phyloP scores from a whole-genome alignment of 2,329 filamentous ascomycete species.

The Elsinoe necatrix region DNA sequence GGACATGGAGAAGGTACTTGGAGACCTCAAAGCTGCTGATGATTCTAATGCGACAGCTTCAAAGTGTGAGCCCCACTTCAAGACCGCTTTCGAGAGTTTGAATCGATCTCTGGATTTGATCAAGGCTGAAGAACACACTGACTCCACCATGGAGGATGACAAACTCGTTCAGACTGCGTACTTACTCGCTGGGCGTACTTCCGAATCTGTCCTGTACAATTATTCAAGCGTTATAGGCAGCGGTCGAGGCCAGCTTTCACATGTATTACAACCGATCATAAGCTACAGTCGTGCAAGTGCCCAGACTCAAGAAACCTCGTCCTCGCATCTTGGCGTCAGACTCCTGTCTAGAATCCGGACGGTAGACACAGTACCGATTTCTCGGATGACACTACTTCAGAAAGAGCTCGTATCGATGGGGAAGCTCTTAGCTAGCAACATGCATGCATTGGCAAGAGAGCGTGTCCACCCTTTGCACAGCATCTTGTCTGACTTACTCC shows the following conservation, averaged over 20 bases:
- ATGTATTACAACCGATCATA: too few relatives aligned
- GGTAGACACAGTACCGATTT: not conserved
- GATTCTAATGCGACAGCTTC: not conserved
- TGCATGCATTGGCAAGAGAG: not conserved
- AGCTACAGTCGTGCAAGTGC: too few relatives aligned
- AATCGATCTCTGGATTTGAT: not conserved
- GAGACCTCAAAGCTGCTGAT: not conserved
- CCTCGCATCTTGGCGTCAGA: not conserved
- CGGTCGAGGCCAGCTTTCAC: too few relatives aligned
- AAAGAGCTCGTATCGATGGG: not conserved
- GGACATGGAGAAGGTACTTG: not conserved
- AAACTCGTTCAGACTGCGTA: not conserved
- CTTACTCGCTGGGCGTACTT: not conserved
- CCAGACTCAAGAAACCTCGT: not conserved
- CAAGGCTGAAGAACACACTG: not conserved
- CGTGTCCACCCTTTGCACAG: not conserved
- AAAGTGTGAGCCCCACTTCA: not conserved
- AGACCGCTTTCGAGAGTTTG: not conserved
- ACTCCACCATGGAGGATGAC: not conserved
- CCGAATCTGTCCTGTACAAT: not conserved
- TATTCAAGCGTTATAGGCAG: not conserved
- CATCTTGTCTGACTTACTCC: not conserved
- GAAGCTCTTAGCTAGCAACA: slow-evolving; percentile 8
- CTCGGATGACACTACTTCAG: not conserved
- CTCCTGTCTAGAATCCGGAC: not conserved